phyloP scores from a whole-genome alignment of 305 asterid species.

The Plantago lanceolata region DNA sequence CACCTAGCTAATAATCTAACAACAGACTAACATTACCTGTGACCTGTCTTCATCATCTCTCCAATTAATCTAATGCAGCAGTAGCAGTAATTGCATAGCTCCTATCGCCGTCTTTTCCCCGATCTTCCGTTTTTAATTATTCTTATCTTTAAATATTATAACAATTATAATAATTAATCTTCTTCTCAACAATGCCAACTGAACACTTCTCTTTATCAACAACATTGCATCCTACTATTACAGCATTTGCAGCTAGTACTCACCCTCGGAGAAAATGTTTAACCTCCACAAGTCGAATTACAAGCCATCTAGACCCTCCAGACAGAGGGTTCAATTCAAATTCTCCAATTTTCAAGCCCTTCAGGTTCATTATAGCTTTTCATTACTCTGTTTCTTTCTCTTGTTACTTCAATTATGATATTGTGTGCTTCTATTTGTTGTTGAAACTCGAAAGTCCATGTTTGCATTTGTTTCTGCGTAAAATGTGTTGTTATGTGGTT shows the following conservation, averaged over 20 bases:
- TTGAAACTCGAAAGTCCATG: no score
- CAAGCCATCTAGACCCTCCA: constrained; percentile 34
- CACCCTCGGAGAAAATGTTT: constrained; percentile 39
- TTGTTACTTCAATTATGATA: neutral
- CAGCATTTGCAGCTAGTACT: neutral
- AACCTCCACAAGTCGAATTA: constrained; percentile 50
- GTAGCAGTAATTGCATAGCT: neutral
- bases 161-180: neutral
- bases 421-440: no score
- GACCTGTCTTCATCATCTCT: no score
- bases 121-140: no score
- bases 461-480: neutral
- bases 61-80: neutral
- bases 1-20: neutral
- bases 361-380: constrained; percentile 45
- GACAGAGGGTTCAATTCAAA: constrained; percentile 67
- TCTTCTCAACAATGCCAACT: neutral
- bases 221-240: neutral
- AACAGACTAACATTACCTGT: neutral
- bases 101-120: neutral
- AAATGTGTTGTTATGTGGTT: neutral
- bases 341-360: constrained; percentile 86
- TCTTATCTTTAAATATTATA: neutral
- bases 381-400: neutral
- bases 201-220: neutral